Base-by-base conservation (phyloP, 2,329 filamentous ascomycete species). In the Xylariales sp. region DNA sequence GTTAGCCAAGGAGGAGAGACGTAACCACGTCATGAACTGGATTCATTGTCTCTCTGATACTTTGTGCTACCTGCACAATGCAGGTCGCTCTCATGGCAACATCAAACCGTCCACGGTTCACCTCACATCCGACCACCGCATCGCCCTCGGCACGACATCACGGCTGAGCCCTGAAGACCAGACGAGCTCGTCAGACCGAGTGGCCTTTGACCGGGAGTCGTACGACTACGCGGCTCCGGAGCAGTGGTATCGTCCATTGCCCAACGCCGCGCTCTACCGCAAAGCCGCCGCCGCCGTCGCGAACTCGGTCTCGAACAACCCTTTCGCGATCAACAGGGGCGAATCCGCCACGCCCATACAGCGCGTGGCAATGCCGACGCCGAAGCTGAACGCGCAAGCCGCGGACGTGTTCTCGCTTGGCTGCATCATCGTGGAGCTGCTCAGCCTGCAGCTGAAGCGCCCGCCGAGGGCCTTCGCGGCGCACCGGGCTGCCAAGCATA, bases 171-270 rank as follows among this genome's bases (percentile, higher is more conserved):
- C 61, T 20, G 63, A 69, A 54, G 64, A 49, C 50, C 60, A 55
- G 45, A 67, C 50, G 44, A 65, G 50, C 62, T 55, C 55, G 7
- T 56, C 61, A n/a, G 68, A 70, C 41, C 65, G 63, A 46, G 56
- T 54, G 3, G 67, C 62, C 3, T 79, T 83, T 44, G 80, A 85
- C 47, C 79, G 80, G 44, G 85, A 88, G 53, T 67, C 68, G 7
- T 88, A 88, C 58, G 79, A 86, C 51, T 88, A 88, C 51, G 76
- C 78, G 1, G 81, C 85, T 1, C 85, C 85, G 1, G 85, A 90
- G 51, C 70, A 76, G 39, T 76, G 75, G 67, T 67, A 64, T 53
- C 69, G 62, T 27, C 65, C 65, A 43, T 60, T 61, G 16, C 52
- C 52, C 28, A 59, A 59, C 11, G 51, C 60, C 8, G 44, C 40